A percentile compares a stretch with the other conserved stretches of the same genome.
Conservation (phyloP, 2,329 filamentous ascomycete genomes). For the Madurella fahalii region DNA sequence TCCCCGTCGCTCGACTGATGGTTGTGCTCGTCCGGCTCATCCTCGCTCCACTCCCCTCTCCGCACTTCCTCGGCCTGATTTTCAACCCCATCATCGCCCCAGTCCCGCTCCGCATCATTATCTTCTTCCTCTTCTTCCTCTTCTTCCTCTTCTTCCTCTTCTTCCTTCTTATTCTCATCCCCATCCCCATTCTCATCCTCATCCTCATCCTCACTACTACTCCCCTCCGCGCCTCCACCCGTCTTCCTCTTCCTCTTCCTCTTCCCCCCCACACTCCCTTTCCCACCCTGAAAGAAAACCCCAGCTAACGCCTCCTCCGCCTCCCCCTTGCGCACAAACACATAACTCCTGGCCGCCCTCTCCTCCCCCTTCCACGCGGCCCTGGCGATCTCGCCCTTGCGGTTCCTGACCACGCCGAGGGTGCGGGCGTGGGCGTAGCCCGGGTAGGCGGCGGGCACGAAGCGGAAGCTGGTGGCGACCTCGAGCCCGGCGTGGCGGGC, state of each 20-base stretch:
- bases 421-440: slow-evolving; percentile 72
- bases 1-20: slow-evolving; percentile 1
- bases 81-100: background rate
- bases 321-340: slow-evolving; percentile 59
- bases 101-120: background rate
- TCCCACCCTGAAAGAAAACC: background rate
- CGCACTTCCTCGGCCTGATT: background rate
- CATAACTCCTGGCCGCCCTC: slow-evolving; percentile 53
- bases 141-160: slow-evolving; percentile 1
- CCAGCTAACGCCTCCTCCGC: slow-evolving; percentile 16
- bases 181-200: slow-evolving; percentile 11
- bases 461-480: slow-evolving; percentile 66
- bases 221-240: slow-evolving; percentile 25
- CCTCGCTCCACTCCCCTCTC: background rate
- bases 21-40: background rate
- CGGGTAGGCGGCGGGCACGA: slow-evolving; percentile 63
- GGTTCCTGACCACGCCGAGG: slow-evolving; percentile 57
- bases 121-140: background rate
- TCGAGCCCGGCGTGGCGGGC: slow-evolving; percentile 71
- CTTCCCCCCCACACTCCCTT: slow-evolving; percentile 29
- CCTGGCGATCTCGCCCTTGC: slow-evolving; percentile 41
- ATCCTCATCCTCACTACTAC: slow-evolving; percentile 20
- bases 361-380: slow-evolving; percentile 51
- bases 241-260: slow-evolving; percentile 28
- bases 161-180: slow-evolving; percentile 1